phyloP scores from a whole-genome alignment of 1,284 basidiomycete genomes.

The Puccinia hordei region DNA sequence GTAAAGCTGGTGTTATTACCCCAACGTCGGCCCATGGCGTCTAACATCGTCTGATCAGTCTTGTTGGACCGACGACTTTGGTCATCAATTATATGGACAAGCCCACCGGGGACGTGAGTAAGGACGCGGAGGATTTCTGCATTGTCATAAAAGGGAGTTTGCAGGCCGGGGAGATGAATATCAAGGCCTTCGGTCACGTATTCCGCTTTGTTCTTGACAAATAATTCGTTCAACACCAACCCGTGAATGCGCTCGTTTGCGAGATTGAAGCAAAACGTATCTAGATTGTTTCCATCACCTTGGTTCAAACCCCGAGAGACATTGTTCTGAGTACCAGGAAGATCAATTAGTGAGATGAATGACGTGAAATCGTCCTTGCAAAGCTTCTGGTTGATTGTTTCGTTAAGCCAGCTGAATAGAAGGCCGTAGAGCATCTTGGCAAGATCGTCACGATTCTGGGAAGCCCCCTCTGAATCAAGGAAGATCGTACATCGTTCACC shows the following conservation, averaged over 20 bases:
- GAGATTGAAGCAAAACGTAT: conserved; percentile 95
- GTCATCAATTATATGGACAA: conserved; percentile 97
- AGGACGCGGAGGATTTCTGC: conserved; percentile 83
- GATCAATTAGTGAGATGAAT: conserved; percentile 92
- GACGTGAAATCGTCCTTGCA: conserved; percentile 86
- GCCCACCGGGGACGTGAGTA: conserved; percentile 81
- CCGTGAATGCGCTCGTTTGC: conserved; percentile 86
- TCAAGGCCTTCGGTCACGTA: conserved; percentile 83
- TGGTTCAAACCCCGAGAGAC: conserved; percentile 67
- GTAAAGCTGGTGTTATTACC: conserved; percentile 86
- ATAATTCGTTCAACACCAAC: conserved; percentile 77
- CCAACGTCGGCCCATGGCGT: conserved; percentile 91
- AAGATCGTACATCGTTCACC: conserved; percentile 95
- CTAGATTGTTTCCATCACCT: conserved; percentile 76
- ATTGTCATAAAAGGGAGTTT: conserved; percentile 80
- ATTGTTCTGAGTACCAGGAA: conserved; percentile 78
- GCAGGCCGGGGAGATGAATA: conserved; percentile 68
- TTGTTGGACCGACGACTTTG: conserved; percentile 85
- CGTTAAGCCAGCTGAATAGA: conserved; percentile 94
- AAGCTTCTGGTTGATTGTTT: conserved; percentile 89
- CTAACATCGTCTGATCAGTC: conserved; percentile 89
- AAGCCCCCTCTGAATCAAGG: conserved; percentile 88
- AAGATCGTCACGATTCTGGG: conserved; percentile 87
- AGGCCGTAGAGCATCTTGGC: conserved; percentile 90
- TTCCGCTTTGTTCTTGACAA: conserved; percentile 66